Base-by-base conservation (phyloP, 495 filamentous ascomycete species). In the Lophiostoma macrostomum region DNA sequence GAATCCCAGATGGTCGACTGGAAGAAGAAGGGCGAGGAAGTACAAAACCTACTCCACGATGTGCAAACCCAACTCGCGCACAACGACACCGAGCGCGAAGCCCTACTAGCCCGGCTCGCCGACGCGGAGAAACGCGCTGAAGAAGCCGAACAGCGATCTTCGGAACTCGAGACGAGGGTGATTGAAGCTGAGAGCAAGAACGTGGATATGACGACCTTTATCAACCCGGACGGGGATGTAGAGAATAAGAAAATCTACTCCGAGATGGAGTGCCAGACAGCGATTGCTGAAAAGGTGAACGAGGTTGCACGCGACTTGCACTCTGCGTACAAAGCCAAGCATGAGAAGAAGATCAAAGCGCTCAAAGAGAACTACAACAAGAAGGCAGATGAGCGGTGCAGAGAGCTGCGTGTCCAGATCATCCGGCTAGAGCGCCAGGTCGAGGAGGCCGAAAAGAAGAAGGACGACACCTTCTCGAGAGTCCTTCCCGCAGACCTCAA, bases 321-420 rank as follows among this genome's bases (percentile, higher is more conserved):
- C 63, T 76, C 80, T 0, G 76, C 95, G n/a, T 98, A 98, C 75
- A 96, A 96, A 71, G 78, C 81, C 65, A 98, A 98, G 66, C 94
- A 98, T 65, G 91, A 96, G 72, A 86, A 82, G 38, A 98, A 98
- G 71, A 91, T 97, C 22, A 80, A 86, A 0, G 90, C 90, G 6
- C 75, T 98, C 50, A 96, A 96, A 73, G 96, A 96, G 68, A 90
- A 84, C 67, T 97, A 96, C 69, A 89, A 96, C 63, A 76, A 76
- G 34, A 81, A 91, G 38, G 90, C 87, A 82, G 88, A 94, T 66
- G 91, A 93, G 73, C 88, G 85, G 54, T 73, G 89, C 25, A 76
- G 76, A 23, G 85, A 89, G 58, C 79, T 91, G 2, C 85, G 95
- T 67, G 70, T 68, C 1, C 80, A 83, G 49, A 67, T 95, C 12